These are phyloP conservation scores for Carallia pectinifolia DNA, from an alignment of 345 rosid genomes.

Conservation along the genomic window DNA sequence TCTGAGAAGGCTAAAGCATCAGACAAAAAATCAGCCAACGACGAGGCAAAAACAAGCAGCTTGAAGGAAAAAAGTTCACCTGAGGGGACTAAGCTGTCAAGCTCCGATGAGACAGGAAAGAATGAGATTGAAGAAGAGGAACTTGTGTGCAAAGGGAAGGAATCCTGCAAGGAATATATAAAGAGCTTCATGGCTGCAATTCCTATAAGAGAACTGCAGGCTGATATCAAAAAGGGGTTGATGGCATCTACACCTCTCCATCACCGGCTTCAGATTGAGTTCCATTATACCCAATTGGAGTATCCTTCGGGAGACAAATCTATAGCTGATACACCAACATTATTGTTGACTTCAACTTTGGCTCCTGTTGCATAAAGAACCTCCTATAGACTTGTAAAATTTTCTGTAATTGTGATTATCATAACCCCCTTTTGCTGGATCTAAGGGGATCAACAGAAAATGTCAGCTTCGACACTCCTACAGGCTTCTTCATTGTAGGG, in stretches of 20 bases:
- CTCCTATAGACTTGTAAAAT: background rate
- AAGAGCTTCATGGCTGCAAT: conserved; percentile 69
- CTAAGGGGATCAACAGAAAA: background rate
- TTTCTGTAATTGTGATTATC: conserved; percentile 14
- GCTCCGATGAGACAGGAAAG: background rate
- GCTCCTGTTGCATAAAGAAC: background rate
- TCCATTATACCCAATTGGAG: conserved; percentile 49
- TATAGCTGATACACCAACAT: background rate
- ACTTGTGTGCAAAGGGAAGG: conserved; percentile 46
- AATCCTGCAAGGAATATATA: conserved; percentile 65
- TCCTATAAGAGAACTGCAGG: conserved; percentile 57
- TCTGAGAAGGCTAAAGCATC: conserved; percentile 17
- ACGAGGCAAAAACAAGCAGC: conserved; percentile 3
- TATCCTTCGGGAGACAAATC: background rate
- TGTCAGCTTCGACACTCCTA: background rate
- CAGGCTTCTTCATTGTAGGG: background rate
- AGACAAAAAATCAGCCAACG: conserved; percentile 17
- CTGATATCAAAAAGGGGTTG: conserved; percentile 60
- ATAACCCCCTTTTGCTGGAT: background rate
- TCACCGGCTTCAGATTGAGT: conserved; percentile 62
- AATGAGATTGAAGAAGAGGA: conserved; percentile 24
- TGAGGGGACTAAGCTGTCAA: background rate
- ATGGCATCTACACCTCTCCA: conserved; percentile 55
- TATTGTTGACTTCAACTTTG: background rate
- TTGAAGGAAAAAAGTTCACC: conserved; percentile 13